Conservation (phyloP, 2,329 filamentous ascomycete genomes). For the Zymoseptoria tritici region DNA sequence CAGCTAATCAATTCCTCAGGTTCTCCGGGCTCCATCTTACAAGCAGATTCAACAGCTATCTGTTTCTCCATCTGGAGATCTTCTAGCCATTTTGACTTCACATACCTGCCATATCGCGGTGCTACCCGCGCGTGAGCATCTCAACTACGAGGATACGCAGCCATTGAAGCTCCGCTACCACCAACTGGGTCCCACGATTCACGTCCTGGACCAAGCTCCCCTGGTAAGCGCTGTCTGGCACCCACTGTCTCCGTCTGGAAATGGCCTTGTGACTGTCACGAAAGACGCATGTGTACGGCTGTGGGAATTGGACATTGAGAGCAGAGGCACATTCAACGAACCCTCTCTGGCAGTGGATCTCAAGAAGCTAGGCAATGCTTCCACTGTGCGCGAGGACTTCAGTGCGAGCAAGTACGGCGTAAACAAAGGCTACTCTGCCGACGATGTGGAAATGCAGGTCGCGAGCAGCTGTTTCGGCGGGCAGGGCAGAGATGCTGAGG, state of each 20-base stretch:
- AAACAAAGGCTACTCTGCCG: constrained; percentile 78
- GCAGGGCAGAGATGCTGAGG: constrained; percentile 48
- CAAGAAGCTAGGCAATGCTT: constrained; percentile 79
- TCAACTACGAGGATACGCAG: constrained; percentile 59
- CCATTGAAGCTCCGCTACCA: constrained; percentile 77
- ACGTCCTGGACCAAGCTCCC: constrained; percentile 77
- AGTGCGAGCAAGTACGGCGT: constrained; percentile 64
- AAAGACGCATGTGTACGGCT: constrained; percentile 79
- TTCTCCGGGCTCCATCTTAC: constrained; percentile 68
- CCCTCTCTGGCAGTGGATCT: constrained; percentile 80
- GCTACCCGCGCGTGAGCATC: constrained; percentile 72
- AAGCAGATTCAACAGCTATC: constrained; percentile 78
- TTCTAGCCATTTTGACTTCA: constrained; percentile 75
- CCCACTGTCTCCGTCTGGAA: constrained; percentile 74
- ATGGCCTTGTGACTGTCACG: constrained; percentile 80
- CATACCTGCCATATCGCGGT: constrained; percentile 83
- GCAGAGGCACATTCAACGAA: constrained; percentile 79
- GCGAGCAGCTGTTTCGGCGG: constrained; percentile 87
- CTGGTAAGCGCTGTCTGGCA: constrained; percentile 85
- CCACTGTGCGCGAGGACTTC: constrained; percentile 74
- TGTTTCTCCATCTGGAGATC: constrained; percentile 74
- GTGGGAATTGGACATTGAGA: constrained; percentile 80
- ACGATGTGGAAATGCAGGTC: constrained; percentile 88
- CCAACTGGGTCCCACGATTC: constrained; percentile 84
- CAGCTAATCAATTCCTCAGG: constrained; percentile 40